Evolutionary conservation across 805 yeast genomes (phyloP).

Genomic region (Saccharomycopsis oosterbeekiorum): DNA sequence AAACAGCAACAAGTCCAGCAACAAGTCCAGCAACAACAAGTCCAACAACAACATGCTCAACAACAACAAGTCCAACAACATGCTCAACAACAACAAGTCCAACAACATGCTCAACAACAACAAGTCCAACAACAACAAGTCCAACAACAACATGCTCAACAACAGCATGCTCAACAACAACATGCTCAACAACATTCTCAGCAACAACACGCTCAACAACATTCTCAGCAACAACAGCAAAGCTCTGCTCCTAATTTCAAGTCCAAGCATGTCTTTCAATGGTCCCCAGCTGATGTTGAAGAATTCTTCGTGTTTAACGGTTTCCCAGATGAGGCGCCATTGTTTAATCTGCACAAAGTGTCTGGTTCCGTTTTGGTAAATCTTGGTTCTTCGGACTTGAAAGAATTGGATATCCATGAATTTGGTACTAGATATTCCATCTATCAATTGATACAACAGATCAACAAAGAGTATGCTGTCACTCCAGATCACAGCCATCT

Average conservation of each 20-base stretch:
- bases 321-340: slow-evolving; percentile 62
- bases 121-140: not conserved
- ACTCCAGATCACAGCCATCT: not conserved
- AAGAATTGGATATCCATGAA: slow-evolving; percentile 83
- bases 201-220: slow-evolving; percentile 5
- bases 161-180: slow-evolving; percentile 11
- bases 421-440: slow-evolving; percentile 79
- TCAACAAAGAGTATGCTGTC: not conserved
- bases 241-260: slow-evolving; percentile 14
- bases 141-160: not conserved
- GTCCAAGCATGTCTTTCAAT: slow-evolving; percentile 26
- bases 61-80: no score
- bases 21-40: not conserved
- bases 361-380: slow-evolving; percentile 80
- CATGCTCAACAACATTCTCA: not conserved
- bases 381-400: slow-evolving; percentile 74
- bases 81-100: slow-evolving; percentile 4
- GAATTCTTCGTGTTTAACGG: slow-evolving; percentile 65
- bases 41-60: slow-evolving; percentile 5
- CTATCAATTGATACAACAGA: not conserved
- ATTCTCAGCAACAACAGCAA: not conserved
- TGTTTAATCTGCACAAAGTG: slow-evolving; percentile 80
- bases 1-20: no score
- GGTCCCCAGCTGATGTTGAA: slow-evolving; percentile 86
- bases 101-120: slow-evolving; percentile 2